Evolutionary conservation across 148 eudicot species (phyloP).

Genomic region (Dysphania ambrosioides): DNA sequence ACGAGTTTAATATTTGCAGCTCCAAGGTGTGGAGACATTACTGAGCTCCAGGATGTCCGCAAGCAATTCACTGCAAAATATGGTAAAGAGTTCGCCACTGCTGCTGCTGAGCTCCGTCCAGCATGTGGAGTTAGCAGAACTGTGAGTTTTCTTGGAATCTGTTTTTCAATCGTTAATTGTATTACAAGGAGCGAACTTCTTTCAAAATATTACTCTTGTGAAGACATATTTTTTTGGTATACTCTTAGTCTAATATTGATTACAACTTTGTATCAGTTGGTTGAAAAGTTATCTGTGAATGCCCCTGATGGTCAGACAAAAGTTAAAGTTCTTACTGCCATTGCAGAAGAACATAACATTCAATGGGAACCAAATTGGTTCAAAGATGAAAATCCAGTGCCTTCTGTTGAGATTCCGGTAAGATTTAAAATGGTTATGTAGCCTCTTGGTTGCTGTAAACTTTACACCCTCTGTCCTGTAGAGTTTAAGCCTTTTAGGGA

Average conservation of each 20-base stretch:
- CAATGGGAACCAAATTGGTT: constrained; percentile 76
- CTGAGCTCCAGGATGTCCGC: constrained; percentile 73
- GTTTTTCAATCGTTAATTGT: not conserved
- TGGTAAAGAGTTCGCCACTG: constrained; percentile 74
- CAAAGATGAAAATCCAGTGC: constrained; percentile 55
- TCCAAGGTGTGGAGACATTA: constrained; percentile 92
- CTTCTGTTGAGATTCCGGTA: constrained; percentile 55
- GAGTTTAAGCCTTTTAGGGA: not conserved
- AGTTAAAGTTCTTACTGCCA: constrained; percentile 68
- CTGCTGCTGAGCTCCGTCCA: constrained; percentile 85
- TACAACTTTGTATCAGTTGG: constrained; percentile 52
- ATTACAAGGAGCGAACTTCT: not conserved
- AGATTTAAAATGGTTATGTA: constrained; percentile 13
- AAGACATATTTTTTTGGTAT: not conserved
- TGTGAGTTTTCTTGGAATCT: constrained; percentile 40
- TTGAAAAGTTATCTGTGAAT: constrained; percentile 78
- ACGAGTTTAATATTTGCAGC: constrained; percentile 83
- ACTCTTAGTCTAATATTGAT: constrained; percentile 2
- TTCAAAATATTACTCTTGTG: not conserved
- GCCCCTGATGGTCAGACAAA: constrained; percentile 89
- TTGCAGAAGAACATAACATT: constrained; percentile 81
- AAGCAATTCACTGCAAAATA: constrained; percentile 85
- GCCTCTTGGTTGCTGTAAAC: not conserved
- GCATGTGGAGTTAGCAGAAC: constrained; percentile 76
- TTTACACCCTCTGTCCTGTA: not conserved